Evolutionary conservation across 768 basidiomycete species (phyloP).

Genomic region (Termitomyces heimii): DNA sequence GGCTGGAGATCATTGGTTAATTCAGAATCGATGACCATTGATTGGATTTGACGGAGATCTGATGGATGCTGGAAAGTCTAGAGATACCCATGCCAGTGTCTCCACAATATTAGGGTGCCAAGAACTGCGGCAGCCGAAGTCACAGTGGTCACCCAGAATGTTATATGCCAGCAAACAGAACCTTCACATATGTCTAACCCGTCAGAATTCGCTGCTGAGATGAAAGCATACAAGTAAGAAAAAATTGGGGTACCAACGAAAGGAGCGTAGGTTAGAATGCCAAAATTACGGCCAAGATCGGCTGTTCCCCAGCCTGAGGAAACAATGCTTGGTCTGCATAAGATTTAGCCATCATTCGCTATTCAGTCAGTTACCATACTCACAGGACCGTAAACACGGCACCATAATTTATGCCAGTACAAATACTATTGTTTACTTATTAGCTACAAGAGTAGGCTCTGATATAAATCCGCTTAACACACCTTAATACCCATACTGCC

Average conservation of each 20-base stretch:
- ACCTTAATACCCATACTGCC: slow-evolving; percentile 72
- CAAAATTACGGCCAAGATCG: slow-evolving; percentile 75
- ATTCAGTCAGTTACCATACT: slow-evolving; percentile 19
- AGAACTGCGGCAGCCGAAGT: slow-evolving; percentile 39
- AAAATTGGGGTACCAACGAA: slow-evolving; percentile 72
- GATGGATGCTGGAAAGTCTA: slow-evolving; percentile 18
- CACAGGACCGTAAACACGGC: slow-evolving; percentile 66
- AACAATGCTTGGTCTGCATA: slow-evolving; percentile 60
- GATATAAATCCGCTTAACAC: slow-evolving; percentile 4
- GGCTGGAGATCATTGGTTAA: too few relatives aligned
- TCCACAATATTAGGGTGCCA: slow-evolving; percentile 50
- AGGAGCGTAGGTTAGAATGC: slow-evolving; percentile 67
- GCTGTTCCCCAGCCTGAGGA: slow-evolving; percentile 65
- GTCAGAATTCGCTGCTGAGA: slow-evolving; percentile 45
- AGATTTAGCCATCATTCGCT: background rate
- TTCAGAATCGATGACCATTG: background rate
- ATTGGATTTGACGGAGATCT: background rate
- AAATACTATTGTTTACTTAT: slow-evolving; percentile 35
- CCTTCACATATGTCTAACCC: slow-evolving; percentile 50
- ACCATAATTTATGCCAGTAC: slow-evolving; percentile 67
- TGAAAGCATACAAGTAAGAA: slow-evolving; percentile 74
- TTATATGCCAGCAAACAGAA: slow-evolving; percentile 55
- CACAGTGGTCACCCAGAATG: slow-evolving; percentile 49
- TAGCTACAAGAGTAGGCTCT: slow-evolving; percentile 3
- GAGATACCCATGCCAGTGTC: slow-evolving; percentile 52